Evolutionary conservation across 2,329 filamentous ascomycete species (phyloP).

Genomic region (Aspergillus pseudonomiae): DNA sequence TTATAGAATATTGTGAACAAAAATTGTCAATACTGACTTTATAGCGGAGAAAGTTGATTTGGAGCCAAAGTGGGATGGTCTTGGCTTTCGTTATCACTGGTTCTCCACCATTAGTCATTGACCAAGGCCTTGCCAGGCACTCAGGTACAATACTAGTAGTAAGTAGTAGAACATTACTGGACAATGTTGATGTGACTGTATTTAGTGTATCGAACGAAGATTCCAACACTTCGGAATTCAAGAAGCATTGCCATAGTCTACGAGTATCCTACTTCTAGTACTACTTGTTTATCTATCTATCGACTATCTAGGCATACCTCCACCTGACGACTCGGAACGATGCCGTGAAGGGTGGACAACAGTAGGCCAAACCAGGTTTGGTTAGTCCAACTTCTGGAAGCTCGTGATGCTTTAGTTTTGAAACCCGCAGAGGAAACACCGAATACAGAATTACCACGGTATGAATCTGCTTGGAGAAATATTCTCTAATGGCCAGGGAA

Average conservation of each 20-base stretch:
- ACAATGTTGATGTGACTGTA: not conserved
- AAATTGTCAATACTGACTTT: not conserved
- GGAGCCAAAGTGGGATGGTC: constrained; percentile 21
- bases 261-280: not conserved
- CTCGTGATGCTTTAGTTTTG: not conserved
- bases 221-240: not conserved
- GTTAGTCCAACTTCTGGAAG: not conserved
- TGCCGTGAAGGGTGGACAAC: not conserved
- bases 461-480: not conserved
- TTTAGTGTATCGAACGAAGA: not conserved
- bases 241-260: not conserved
- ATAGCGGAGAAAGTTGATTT: constrained; percentile 1
- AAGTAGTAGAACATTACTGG: not conserved
- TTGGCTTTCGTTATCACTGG: constrained; percentile 20
- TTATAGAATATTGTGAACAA: not conserved
- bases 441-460: not conserved
- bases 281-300: not conserved
- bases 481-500: not conserved
- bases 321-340: not conserved
- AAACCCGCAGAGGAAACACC: not conserved
- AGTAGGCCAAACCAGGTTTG: not conserved
- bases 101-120: constrained; percentile 15
- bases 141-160: not conserved
- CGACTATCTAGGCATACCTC: not conserved
- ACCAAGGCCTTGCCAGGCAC: not conserved